Evolutionary conservation across 2,329 filamentous ascomycete genomes (phyloP).

Genomic region (Ophiognomonia clavigignenti-juglandacearum): DNA sequence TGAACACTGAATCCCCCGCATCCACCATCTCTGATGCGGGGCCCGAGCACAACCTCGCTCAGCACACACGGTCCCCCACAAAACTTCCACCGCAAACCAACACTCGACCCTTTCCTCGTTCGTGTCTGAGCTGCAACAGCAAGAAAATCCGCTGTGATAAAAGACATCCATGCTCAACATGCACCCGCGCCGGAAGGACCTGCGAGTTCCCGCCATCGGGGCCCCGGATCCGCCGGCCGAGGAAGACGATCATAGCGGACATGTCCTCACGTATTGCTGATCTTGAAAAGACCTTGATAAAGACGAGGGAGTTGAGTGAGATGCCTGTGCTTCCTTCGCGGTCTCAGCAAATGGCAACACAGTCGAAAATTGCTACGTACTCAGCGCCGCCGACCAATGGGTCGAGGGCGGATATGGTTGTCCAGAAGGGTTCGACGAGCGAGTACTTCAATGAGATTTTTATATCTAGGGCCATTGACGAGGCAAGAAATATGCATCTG

Average conservation of each 20-base stretch:
- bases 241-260: constrained; percentile 25
- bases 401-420: constrained; percentile 22
- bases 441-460: constrained; percentile 34
- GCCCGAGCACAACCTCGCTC: too few relatives aligned
- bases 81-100: background rate
- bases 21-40: too few relatives aligned
- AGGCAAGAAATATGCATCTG: constrained; percentile 19
- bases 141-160: constrained; percentile 29
- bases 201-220: constrained; percentile 27
- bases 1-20: too few relatives aligned
- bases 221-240: constrained; percentile 20
- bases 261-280: constrained; percentile 31
- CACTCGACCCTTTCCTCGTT: constrained; percentile 17
- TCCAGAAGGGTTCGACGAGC: constrained; percentile 27
- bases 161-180: constrained; percentile 24
- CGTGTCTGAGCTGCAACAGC: constrained; percentile 27
- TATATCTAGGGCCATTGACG: constrained; percentile 29
- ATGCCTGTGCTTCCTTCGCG: background rate
- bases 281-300: constrained; percentile 26
- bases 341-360: background rate
- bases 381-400: background rate
- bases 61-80: too few relatives aligned
- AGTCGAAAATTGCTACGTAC: background rate
- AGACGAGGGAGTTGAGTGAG: constrained; percentile 9
- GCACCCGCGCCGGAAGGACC: constrained; percentile 20